Evolutionary conservation across 2,329 filamentous ascomycete genomes (phyloP), one percentile per base, ranked within the genome.

Genomic region (Neopestalotiopsis rosae): DNA sequence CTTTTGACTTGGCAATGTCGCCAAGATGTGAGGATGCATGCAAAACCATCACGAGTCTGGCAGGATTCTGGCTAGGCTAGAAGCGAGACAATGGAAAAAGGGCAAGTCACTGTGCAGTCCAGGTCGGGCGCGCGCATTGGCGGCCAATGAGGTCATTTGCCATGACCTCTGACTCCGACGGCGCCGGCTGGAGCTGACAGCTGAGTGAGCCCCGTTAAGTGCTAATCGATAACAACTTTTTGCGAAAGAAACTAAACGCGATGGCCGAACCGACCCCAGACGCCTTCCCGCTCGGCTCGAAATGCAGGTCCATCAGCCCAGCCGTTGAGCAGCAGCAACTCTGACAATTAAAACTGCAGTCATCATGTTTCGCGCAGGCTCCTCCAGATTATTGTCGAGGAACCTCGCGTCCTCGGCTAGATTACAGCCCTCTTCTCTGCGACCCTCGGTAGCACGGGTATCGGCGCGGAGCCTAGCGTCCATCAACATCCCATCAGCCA

Each of bases 281-380:
- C 49, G 13, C 24, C 45, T 10, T 52, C 38, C 20, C 20, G 30
- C 45, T 24, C 45, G 45, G 45, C 45, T 52, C 45, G 45, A 52
- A 28, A 52, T 52, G 45, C 45, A 52, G 45, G 45, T 52, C 45
- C 45, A 52, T 52, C 45, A 52, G 45, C 45, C 42, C 34, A 63
- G 61, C 61, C 38, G 30, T 28, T 65, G 62, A 65, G 24, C 24
- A 34, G 17, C 13, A 13, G 24, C 12, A 28, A 7, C 14, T 10
- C 20, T 24, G 30, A 9, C 12, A 30, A n/a, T 13, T 42, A 17
- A 9, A 24, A 20, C 61, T 49, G 38, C 40, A 59, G 32, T 42
- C 68, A 69, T 65, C n/a, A 69, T 69, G 68, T 69, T 69, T 30
- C 68, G 68, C 45, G 66, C 68, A 42, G 61, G 62, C 61, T 66